Evolutionary conservation across 2,329 filamentous ascomycete genomes (phyloP).

Genomic region (Hymenoscyphus repandus): DNA sequence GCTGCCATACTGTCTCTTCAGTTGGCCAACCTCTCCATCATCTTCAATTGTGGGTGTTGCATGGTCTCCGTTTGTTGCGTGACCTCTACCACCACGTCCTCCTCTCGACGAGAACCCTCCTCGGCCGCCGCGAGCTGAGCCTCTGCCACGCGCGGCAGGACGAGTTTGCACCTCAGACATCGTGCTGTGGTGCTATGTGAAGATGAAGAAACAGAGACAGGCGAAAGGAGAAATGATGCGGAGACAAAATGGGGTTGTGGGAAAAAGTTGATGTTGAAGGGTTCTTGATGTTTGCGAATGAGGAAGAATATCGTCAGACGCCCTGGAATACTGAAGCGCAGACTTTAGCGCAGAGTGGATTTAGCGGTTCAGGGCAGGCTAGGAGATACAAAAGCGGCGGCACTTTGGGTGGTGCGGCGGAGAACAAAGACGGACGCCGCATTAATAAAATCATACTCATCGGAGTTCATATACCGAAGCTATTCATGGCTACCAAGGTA

Average conservation of each 20-base stretch:
- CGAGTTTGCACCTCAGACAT: conserved; percentile 96
- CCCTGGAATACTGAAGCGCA: too few species aligned
- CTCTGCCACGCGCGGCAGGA: conserved; percentile 83
- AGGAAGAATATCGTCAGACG: not conserved
- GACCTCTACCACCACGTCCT: conserved; percentile 58
- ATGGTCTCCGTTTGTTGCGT: conserved; percentile 64
- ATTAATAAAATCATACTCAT: too few species aligned
- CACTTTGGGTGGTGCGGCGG: too few species aligned
- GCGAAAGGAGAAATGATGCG: conserved; percentile 15
- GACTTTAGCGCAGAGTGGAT: too few species aligned
- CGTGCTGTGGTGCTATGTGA: conserved; percentile 22
- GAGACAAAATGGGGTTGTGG: conserved; percentile 7
- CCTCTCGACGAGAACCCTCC: conserved; percentile 67
- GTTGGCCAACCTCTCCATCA: conserved; percentile 82
- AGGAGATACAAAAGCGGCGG: too few species aligned
- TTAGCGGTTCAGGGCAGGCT: too few species aligned
- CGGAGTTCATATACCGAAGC: too few species aligned
- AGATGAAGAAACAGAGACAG: conserved; percentile 15
- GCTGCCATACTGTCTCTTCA: conserved; percentile 82
- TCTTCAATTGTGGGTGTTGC: conserved; percentile 65
- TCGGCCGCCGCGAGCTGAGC: conserved; percentile 80
- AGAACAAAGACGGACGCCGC: too few species aligned
- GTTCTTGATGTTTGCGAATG: conserved; percentile 12
- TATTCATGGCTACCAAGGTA: not conserved
- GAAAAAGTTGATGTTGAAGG: conserved; percentile 10